phyloP scores from a whole-genome alignment of 257 asterid species.

The Lycium barbarum region DNA sequence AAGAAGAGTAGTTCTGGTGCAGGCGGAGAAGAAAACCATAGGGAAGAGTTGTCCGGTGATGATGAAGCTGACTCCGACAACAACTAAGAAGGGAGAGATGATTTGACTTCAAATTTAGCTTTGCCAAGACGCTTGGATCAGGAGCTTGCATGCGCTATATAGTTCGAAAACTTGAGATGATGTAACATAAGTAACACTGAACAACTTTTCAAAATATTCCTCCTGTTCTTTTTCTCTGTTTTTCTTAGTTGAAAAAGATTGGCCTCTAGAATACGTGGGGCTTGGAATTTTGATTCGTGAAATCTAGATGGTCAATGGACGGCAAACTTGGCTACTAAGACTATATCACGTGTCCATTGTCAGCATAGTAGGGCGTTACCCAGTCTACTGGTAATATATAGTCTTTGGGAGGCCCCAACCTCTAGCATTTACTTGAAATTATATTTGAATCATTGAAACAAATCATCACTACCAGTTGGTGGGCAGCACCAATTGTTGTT shows the following conservation, averaged over 20 bases:
- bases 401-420: not conserved
- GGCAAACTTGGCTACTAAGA: conserved; percentile 19
- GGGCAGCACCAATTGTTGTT: not conserved
- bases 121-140: conserved; percentile 5
- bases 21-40: conserved; percentile 53
- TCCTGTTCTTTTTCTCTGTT: not conserved
- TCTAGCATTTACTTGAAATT: not conserved
- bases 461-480: conserved; percentile 6
- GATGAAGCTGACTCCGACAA: conserved; percentile 51
- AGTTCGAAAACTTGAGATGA: not conserved
- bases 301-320: conserved; percentile 13
- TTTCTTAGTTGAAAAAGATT: not conserved
- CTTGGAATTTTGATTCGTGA: not conserved
- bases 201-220: not conserved
- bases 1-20: conserved; percentile 50
- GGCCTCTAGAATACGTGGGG: not conserved
- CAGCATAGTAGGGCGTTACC: not conserved
- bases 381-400: not conserved
- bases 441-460: not conserved
- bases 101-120: conserved; percentile 9
- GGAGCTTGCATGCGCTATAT: not conserved
- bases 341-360: not conserved
- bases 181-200: conserved; percentile 19
- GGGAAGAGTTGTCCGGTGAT: conserved; percentile 61
- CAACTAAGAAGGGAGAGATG: conserved; percentile 42